Conservation (phyloP, 2,329 filamentous ascomycete species). For the Pleurostoma richardsiae region DNA sequence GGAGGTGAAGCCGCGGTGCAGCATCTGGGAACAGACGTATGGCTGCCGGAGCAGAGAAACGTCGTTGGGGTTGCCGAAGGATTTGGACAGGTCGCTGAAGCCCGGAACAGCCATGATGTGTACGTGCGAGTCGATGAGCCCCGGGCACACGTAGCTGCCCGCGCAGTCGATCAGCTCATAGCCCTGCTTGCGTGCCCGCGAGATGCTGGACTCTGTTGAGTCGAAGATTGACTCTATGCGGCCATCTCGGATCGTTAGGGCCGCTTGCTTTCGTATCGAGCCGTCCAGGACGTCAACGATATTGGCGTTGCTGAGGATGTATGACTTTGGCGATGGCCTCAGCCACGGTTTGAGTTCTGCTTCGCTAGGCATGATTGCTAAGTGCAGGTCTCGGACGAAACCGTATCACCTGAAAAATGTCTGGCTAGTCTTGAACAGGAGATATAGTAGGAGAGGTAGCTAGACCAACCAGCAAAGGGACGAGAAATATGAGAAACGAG, state of each 20-base stretch:
- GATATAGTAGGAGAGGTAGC: too few species aligned
- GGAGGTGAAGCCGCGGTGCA: conserved; percentile 46
- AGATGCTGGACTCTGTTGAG: neutral
- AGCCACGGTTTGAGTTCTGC: conserved; percentile 16
- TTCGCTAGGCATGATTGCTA: too few species aligned
- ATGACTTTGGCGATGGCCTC: conserved; percentile 10
- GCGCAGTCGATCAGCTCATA: conserved; percentile 7
- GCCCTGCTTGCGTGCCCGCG: conserved; percentile 9
- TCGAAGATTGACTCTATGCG: conserved; percentile 11
- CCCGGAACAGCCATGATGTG: conserved; percentile 17
- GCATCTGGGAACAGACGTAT: conserved; percentile 38
- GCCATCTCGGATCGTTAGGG: conserved; percentile 12
- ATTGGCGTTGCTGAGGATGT: conserved; percentile 14
- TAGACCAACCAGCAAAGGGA: too few species aligned
- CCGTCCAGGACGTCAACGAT: conserved; percentile 16
- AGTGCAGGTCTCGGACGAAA: too few species aligned
- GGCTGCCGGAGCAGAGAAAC: conserved; percentile 32
- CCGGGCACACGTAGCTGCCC: conserved; percentile 4
- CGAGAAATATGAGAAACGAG: too few species aligned
- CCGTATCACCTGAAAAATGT: too few species aligned
- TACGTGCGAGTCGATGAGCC: conserved; percentile 15
- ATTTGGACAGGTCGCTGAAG: conserved; percentile 10
- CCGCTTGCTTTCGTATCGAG: conserved; percentile 5
- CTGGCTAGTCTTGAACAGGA: too few species aligned
- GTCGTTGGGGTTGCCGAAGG: conserved; percentile 14